A percentile compares a stretch with the other conserved stretches of the same genome.
These are phyloP conservation scores for Cutaneotrichosporon cavernicola DNA, from an alignment of 1,284 basidiomycete species.

Conservation along the genomic window DNA sequence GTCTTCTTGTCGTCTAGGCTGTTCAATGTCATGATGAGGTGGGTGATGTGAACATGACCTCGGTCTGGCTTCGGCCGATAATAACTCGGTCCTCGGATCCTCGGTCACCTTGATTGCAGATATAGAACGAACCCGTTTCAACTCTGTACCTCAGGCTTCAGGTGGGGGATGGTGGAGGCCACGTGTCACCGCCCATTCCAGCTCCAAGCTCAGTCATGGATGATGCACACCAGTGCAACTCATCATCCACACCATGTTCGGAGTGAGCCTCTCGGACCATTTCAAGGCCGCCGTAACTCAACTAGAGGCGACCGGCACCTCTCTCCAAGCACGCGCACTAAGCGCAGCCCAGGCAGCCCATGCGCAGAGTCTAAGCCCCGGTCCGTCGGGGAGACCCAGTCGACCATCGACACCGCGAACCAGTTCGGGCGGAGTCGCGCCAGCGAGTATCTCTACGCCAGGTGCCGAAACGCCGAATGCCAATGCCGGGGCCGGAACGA, in stretches of 20 bases:
- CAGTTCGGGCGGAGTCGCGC: neutral
- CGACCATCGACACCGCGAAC: neutral
- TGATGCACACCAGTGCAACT: neutral
- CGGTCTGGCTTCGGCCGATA: neutral
- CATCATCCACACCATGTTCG: conserved; percentile 33
- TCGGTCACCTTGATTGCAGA: too few relatives aligned
- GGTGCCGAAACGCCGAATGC: neutral
- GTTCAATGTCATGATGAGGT: too few relatives aligned
- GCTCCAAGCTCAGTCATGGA: neutral
- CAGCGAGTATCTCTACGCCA: neutral
- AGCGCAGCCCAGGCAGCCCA: conserved; percentile 18
- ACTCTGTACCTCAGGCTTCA: neutral
- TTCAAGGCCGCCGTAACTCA: conserved; percentile 48
- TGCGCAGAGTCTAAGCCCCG: neutral
- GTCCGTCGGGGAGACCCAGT: neutral
- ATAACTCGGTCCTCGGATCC: neutral
- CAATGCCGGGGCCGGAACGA: neutral
- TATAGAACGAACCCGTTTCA: neutral
- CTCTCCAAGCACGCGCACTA: conserved; percentile 39
- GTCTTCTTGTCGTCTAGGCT: neutral
- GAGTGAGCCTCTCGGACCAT: conserved; percentile 39
- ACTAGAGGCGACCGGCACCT: conserved; percentile 38
- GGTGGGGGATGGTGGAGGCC: neutral
- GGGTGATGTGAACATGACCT: neutral
- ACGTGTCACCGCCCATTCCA: neutral